phyloP scores from a whole-genome alignment of 306 rosid species.

The Fragaria vesca region DNA sequence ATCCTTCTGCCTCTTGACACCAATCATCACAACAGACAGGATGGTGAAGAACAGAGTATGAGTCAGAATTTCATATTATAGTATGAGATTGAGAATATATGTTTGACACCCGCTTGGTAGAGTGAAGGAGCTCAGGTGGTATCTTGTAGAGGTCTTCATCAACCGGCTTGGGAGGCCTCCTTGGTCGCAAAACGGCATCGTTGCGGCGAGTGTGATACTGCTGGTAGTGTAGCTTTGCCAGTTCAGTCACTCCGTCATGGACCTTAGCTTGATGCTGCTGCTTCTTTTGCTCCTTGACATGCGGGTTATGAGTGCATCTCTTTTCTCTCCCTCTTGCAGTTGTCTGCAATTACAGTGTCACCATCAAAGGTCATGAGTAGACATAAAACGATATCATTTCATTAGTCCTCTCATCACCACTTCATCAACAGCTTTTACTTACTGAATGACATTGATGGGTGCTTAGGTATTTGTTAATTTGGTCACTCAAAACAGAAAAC shows the following conservation, averaged over 20 bases:
- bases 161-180: slow-evolving; percentile 56
- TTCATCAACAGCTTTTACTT: background rate
- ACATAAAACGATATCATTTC: background rate
- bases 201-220: background rate
- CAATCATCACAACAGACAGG: too few species aligned
- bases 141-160: slow-evolving; percentile 94
- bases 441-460: background rate
- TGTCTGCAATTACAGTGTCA: slow-evolving; percentile 19
- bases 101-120: slow-evolving; percentile 51
- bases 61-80: background rate
- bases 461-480: background rate
- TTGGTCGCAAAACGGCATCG: slow-evolving; percentile 34
- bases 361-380: background rate
- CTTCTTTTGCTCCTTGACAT: slow-evolving; percentile 37
- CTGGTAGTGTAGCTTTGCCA: slow-evolving; percentile 23
- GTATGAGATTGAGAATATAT: background rate
- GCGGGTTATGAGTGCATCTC: slow-evolving; percentile 31
- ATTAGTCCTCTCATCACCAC: background rate
- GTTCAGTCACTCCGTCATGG: slow-evolving; percentile 56
- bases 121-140: slow-evolving; percentile 73
- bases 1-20: too few species aligned
- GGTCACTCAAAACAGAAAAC: background rate
- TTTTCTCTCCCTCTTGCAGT: slow-evolving; percentile 40
- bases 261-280: slow-evolving; percentile 39
- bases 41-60: background rate